Evolutionary conservation across 192 early-diverging fungal species (phyloP), one percentile per base, ranked within the genome.

Genomic region (Rhizoclosmatium globosum): DNA sequence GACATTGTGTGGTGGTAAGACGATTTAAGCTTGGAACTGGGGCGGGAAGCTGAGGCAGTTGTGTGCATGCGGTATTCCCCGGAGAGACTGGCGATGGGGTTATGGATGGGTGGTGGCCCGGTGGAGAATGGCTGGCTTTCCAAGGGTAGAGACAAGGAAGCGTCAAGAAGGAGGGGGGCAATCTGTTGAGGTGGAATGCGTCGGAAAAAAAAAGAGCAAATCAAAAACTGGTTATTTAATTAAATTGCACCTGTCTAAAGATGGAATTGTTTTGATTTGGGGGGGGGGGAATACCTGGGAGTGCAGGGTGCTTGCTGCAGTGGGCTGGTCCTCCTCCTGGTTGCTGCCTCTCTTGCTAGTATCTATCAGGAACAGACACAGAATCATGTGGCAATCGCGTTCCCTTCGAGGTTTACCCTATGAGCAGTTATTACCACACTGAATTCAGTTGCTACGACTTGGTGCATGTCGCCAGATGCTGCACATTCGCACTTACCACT

Each of bases 41-140:
- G 31, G 31, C 31, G 53, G 9, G 53, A n/a, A 56, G 9, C 53
- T 56, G 53, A n/a, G 53, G 11, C 9, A n/a, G 53, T 56, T 9
- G 19, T 56, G 53, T 9, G 19, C 11, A 56, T 9, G 53, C 9
- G 19, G 53, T 9, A 56, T 56, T 56, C 53, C 53, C 53, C 19
- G 19, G 53, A 9, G 19, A n/a, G 53, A n/a, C 9, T 56, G 31
- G 31, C 31, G 31, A 31, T 31, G 31, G 31, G 57, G 21, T 11
- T 17, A 39, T 74, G 82, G 4, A 70, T 64, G 31, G 85, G 85
- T 68, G 67, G 39, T 15, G 11, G 53, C 19, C 11, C 53, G 17
- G 67, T 17, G 15, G 67, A 77, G 6, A 94, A 87, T 56, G 95
- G 85, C 42, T 92, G 65, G 70, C 80, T 56, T 66, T 93, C 88